Evolutionary conservation across 805 yeast genomes (phyloP).

Genomic region (Zygosaccharomyces bisporus): DNA sequence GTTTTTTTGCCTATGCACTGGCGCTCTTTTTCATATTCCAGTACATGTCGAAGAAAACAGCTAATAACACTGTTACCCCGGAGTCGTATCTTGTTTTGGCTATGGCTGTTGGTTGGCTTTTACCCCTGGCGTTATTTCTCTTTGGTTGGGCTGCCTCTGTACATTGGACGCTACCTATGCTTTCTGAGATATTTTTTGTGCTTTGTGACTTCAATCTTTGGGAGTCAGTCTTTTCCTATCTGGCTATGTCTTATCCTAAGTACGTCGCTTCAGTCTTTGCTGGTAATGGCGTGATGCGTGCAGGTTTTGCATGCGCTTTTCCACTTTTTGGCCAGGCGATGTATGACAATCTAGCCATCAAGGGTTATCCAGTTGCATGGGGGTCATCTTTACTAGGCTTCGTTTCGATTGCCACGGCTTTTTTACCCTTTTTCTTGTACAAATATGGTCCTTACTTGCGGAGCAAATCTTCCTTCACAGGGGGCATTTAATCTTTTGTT

Average conservation of each 20-base stretch:
- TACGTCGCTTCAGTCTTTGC: conserved; percentile 59
- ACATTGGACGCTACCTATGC: conserved; percentile 50
- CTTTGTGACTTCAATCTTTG: conserved; percentile 44
- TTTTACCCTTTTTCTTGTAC: conserved; percentile 46
- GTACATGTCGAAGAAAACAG: conserved; percentile 29
- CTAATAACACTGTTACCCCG: conserved; percentile 35
- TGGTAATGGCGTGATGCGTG: conserved; percentile 50
- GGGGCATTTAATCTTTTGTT: conserved; percentile 5
- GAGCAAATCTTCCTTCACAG: conserved; percentile 42
- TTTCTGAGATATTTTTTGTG: conserved; percentile 42
- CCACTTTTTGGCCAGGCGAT: conserved; percentile 62
- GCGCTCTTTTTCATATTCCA: conserved; percentile 29
- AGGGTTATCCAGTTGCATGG: conserved; percentile 58
- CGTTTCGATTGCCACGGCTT: conserved; percentile 41
- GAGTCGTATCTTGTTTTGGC: conserved; percentile 43
- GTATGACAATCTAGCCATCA: conserved; percentile 49
- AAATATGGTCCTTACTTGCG: conserved; percentile 44
- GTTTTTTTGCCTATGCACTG: conserved; percentile 38
- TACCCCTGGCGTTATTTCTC: conserved; percentile 45
- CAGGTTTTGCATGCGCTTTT: conserved; percentile 53
- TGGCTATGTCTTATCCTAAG: conserved; percentile 46
- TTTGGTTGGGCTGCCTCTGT: conserved; percentile 50
- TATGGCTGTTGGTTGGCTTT: conserved; percentile 39
- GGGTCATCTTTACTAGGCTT: conserved; percentile 50
- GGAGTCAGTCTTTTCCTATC: conserved; percentile 50